These are phyloP conservation scores for Tubosaeta sp. DNA, from an alignment of 768 basidiomycete genomes.

Conservation along the genomic window DNA sequence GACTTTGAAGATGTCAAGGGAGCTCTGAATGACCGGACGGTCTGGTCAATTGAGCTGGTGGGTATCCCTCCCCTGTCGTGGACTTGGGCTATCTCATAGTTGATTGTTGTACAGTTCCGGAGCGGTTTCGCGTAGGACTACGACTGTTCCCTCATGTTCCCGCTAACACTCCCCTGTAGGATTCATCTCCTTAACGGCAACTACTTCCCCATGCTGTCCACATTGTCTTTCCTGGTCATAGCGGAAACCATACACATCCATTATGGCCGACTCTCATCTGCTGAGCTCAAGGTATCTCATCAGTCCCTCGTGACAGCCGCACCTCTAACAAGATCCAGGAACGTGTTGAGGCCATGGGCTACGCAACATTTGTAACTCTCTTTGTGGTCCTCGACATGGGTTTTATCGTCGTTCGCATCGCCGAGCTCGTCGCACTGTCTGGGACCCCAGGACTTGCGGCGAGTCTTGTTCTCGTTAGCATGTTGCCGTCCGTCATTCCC, in stretches of 20 bases:
- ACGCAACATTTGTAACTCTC: slow-evolving; percentile 12
- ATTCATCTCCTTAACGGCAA: too few species aligned
- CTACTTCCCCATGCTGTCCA: too few species aligned
- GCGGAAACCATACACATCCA: slow-evolving; percentile 16
- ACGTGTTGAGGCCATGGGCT: slow-evolving; percentile 6
- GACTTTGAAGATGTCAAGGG: too few species aligned
- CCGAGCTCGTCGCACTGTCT: slow-evolving; percentile 7
- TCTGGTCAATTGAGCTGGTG: too few species aligned
- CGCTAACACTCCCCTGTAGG: too few species aligned
- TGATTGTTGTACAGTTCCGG: too few species aligned
- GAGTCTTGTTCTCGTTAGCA: slow-evolving; percentile 8
- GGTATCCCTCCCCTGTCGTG: too few species aligned
- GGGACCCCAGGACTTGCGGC: slow-evolving; percentile 8
- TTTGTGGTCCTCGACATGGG: slow-evolving; percentile 20
- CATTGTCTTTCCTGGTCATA: slow-evolving; percentile 16
- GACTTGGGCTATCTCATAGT: too few species aligned
- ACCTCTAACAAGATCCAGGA: background rate
- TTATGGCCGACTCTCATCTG: slow-evolving; percentile 19
- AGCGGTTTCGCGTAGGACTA: too few species aligned
- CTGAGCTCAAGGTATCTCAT: slow-evolving; percentile 15
- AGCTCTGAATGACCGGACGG: too few species aligned
- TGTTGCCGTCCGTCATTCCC: slow-evolving; percentile 1
- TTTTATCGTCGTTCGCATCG: slow-evolving; percentile 13
- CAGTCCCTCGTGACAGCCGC: background rate
- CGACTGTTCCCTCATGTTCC: too few species aligned